phyloP scores from a whole-genome alignment of 2,329 filamentous ascomycete genomes.

The Emmonsiellopsis sp. region DNA sequence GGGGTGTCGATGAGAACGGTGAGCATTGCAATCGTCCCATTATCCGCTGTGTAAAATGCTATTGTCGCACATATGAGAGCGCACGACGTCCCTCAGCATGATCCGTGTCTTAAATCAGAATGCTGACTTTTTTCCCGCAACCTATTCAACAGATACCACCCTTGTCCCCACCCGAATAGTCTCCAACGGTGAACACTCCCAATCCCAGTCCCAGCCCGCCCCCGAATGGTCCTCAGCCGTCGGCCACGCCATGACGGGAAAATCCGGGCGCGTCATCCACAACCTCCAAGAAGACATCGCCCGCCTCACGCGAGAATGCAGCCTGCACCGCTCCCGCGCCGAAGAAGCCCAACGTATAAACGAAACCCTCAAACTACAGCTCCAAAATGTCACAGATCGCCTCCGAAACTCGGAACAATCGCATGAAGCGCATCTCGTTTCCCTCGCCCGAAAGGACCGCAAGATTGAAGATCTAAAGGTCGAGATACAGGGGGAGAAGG shows the following conservation, averaged over 20 bases:
- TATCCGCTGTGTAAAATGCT: constrained; percentile 12
- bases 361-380: constrained; percentile 35
- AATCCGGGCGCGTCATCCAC: constrained; percentile 43
- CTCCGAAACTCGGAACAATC: constrained; percentile 37
- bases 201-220: constrained; percentile 6
- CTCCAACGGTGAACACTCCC: constrained; percentile 20
- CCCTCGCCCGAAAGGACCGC: constrained; percentile 38
- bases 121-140: too few relatives aligned
- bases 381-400: constrained; percentile 36
- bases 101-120: too few relatives aligned
- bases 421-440: constrained; percentile 37
- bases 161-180: constrained; percentile 18
- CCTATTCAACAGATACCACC: neutral
- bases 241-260: constrained; percentile 40
- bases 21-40: neutral
- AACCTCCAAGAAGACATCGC: constrained; percentile 42
- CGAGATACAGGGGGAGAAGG: constrained; percentile 34
- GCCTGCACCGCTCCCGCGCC: constrained; percentile 33
- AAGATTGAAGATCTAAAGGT: constrained; percentile 37
- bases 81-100: too few relatives aligned
- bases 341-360: constrained; percentile 40
- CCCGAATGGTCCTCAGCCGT: constrained; percentile 41
- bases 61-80: neutral
- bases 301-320: constrained; percentile 37
- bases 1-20: neutral